Percentiles rank a stretch among this genome's conserved stretches.
phyloP scores from a whole-genome alignment of 352 stramenopile species.

The Globisporangium lucens region DNA sequence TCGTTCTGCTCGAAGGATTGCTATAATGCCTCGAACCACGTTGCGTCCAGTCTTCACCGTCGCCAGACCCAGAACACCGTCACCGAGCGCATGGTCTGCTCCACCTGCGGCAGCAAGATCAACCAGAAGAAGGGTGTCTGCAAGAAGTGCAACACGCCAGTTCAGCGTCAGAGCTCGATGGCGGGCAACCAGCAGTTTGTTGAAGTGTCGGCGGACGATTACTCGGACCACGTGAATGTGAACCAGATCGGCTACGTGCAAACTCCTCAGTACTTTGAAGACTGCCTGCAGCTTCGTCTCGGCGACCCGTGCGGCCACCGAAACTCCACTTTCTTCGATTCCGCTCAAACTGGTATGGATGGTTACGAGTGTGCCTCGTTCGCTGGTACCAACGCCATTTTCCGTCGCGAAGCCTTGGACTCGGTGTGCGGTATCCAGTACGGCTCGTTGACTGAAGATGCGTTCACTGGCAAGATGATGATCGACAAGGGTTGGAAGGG shows the following conservation, averaged over 20 bases:
- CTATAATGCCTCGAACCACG: constrained; percentile 66
- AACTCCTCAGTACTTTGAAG: constrained; percentile 39
- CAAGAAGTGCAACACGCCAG: constrained; percentile 40
- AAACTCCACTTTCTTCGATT: constrained; percentile 79
- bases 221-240: constrained; percentile 66
- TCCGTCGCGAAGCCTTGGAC: constrained; percentile 66
- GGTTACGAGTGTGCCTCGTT: constrained; percentile 74
- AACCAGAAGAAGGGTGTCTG: constrained; percentile 66
- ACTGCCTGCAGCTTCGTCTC: constrained; percentile 64
- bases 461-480: constrained; percentile 78
- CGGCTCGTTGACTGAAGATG: constrained; percentile 71
- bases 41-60: constrained; percentile 60
- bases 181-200: constrained; percentile 38
- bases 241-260: constrained; percentile 77
- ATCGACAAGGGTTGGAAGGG: constrained; percentile 67
- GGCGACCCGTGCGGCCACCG: constrained; percentile 65
- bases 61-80: constrained; percentile 70
- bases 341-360: constrained; percentile 68
- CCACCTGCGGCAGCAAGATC: constrained; percentile 60
- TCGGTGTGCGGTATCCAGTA: constrained; percentile 75
- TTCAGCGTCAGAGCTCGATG: constrained; percentile 10
- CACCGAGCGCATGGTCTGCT: constrained; percentile 58
- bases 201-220: constrained; percentile 50
- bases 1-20: constrained; percentile 82
- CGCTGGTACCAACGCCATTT: constrained; percentile 73